Evolutionary conservation across 305 asterid genomes (phyloP).

Genomic region (Fraxinus sp.): DNA sequence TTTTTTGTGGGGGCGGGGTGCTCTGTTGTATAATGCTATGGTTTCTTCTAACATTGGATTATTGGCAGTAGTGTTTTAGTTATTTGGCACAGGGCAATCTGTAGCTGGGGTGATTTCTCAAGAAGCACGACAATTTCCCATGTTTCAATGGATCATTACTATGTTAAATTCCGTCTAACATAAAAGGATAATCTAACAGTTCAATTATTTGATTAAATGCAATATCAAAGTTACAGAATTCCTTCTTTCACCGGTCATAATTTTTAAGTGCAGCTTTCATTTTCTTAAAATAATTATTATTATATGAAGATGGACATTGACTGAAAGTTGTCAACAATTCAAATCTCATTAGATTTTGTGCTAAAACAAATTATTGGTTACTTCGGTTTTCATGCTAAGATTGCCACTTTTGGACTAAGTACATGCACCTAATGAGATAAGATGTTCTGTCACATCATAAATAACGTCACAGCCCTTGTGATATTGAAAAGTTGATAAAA

Average conservation of each 20-base stretch:
- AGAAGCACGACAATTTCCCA: not conserved
- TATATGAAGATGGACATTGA: not conserved
- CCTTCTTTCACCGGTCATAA: not conserved
- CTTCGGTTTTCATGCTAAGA: not conserved
- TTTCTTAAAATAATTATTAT: not conserved
- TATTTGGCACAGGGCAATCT: slow-evolving; percentile 25
- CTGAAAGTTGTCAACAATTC: not conserved
- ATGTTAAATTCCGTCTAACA: not conserved
- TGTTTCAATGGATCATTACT: not conserved
- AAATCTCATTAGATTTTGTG: not conserved
- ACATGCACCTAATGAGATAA: not conserved
- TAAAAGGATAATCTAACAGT: not conserved
- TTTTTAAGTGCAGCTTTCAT: not conserved
- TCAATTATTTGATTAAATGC: not conserved
- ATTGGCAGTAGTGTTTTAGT: slow-evolving; percentile 4
- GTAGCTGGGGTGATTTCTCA: not conserved
- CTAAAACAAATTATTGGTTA: not conserved
- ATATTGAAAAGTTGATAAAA: not conserved
- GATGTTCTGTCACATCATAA: not conserved
- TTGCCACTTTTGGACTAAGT: not conserved
- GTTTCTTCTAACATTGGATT: slow-evolving; percentile 26
- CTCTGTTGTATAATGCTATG: slow-evolving; percentile 41
- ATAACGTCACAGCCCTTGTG: not conserved
- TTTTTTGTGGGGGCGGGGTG: not conserved
- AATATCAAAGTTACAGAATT: not conserved